phyloP scores from a whole-genome alignment of 2,329 filamentous ascomycete genomes.

The Cordyceps tenuipes region DNA sequence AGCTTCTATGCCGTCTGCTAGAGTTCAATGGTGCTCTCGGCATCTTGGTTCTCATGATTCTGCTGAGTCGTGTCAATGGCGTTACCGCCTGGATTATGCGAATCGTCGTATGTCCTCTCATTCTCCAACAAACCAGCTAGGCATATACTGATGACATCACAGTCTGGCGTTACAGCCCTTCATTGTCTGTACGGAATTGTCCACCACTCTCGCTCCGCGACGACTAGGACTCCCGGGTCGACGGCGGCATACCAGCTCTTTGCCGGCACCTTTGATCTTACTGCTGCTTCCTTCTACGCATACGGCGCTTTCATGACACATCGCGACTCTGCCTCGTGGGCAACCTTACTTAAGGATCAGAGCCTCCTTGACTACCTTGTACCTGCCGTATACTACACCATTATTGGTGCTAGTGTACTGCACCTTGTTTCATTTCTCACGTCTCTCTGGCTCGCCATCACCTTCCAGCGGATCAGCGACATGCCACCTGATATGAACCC shows the following conservation, averaged over 20 bases:
- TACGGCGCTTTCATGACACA: conserved; percentile 43
- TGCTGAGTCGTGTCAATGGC: conserved; percentile 59
- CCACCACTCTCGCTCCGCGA: conserved; percentile 64
- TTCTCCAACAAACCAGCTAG: conserved; percentile 15
- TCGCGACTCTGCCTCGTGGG: conserved; percentile 48
- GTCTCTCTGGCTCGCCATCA: conserved; percentile 65
- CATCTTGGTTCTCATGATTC: conserved; percentile 65
- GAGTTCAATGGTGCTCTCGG: conserved; percentile 63
- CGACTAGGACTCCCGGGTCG: conserved; percentile 65
- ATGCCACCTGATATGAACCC: conserved; percentile 95
- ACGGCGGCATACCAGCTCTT: conserved; percentile 88
- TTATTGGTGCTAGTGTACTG: conserved; percentile 54
- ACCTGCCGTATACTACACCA: conserved; percentile 58
- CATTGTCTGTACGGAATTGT: conserved; percentile 72
- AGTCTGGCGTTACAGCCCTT: conserved; percentile 58
- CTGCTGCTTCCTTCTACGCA: conserved; percentile 45
- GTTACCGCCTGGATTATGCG: conserved; percentile 67
- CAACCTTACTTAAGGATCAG: conserved; percentile 54
- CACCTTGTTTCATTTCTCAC: conserved; percentile 64
- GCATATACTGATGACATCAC: background rate
- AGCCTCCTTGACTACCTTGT: conserved; percentile 52
- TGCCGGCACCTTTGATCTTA: conserved; percentile 61
- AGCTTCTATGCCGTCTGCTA: conserved; percentile 59
- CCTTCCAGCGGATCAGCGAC: conserved; percentile 73
- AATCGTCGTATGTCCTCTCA: conserved; percentile 53